Evolutionary conservation across 148 eudicot genomes (phyloP).

Genomic region (Polygonum aviculare): DNA sequence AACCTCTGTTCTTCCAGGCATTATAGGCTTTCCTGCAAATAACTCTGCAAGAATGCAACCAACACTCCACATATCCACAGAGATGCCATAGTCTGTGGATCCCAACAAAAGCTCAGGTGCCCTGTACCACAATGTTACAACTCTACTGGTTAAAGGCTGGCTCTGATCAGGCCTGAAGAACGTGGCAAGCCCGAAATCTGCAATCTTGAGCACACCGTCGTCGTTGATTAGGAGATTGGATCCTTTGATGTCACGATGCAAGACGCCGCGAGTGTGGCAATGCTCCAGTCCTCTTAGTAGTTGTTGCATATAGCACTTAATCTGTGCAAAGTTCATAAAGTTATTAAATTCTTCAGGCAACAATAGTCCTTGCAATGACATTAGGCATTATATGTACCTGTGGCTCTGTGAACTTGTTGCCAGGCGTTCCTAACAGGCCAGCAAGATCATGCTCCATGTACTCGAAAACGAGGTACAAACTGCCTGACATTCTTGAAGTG

Average conservation of each 20-base stretch:
- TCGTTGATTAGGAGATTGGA: conserved; percentile 10
- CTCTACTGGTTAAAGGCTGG: conserved; percentile 12
- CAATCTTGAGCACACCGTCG: conserved; percentile 13
- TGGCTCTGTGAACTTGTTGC: conserved; percentile 10
- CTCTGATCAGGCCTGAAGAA: conserved; percentile 12
- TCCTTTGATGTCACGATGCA: conserved; percentile 10
- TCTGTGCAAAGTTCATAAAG: background rate
- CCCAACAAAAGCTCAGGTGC: conserved; percentile 8
- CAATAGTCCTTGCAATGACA: background rate
- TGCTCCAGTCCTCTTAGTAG: conserved; percentile 6
- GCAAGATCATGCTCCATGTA: conserved; percentile 15
- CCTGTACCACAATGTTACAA: conserved; percentile 8
- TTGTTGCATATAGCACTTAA: conserved; percentile 11
- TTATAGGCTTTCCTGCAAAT: conserved; percentile 11
- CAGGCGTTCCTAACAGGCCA: conserved; percentile 7
- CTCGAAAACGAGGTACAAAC: conserved; percentile 7
- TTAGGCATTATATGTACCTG: background rate
- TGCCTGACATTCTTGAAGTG: conserved; percentile 12
- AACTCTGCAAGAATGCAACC: conserved; percentile 11
- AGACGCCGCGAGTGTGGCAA: conserved; percentile 1
- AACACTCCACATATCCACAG: conserved; percentile 15
- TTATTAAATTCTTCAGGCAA: background rate
- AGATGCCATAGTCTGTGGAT: conserved; percentile 8
- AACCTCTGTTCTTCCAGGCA: conserved; percentile 14
- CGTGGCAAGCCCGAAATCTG: conserved; percentile 5